Base-by-base conservation (phyloP, 176 grass and related monocot genomes). In the Aegilops speltoides region DNA sequence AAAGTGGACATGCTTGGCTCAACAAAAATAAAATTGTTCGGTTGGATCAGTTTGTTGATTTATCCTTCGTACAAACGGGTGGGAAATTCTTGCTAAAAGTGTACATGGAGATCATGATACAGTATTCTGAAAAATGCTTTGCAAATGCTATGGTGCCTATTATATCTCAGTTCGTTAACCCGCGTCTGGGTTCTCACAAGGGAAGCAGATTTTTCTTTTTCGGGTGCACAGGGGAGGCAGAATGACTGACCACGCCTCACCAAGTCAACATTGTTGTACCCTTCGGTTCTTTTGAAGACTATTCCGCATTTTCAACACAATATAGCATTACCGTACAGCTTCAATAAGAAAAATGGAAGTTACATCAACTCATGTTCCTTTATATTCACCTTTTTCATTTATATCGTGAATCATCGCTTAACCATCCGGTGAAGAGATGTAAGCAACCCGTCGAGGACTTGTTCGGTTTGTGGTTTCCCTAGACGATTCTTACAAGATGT, bases 191-290 rank as follows among this genome's bases (percentile, higher is more conserved):
- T 8, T 36, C 34, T 7, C 34, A 7, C 34, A 32, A 2, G 32
- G 32, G 32, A 32, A 32, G 32, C 32, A 32, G 32, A n/a, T n/a
- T 3, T 3, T 32, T 32, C 2, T 32, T 32, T 28, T 28, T 28
- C 32, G 32, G 32, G 34, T 6, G 5, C 87, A 77, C 92, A 91
- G 63, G 9, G 24, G 69, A 88, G 91, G 80, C 92, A 89, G 45
- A 93, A 93, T 52, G 5, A 73, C 52, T 73, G 89, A 60, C 80
- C 45, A 46, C 45, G 13, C 45, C 11, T 46, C 45, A 46, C 45
- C 89, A 89, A 6, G 23, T 22, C 86, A 93, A 86, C 28, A 89
- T 45, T 91, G 69, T 91, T 91, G 67, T 83, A 43, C 36, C 37
- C 69, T 43, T 73, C 37, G 7, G 69, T 41, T 41, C 22, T 72